Evolutionary conservation across 805 yeast species (phyloP), one percentile per base, ranked within the genome.

Genomic region (Candida manassasensis): DNA sequence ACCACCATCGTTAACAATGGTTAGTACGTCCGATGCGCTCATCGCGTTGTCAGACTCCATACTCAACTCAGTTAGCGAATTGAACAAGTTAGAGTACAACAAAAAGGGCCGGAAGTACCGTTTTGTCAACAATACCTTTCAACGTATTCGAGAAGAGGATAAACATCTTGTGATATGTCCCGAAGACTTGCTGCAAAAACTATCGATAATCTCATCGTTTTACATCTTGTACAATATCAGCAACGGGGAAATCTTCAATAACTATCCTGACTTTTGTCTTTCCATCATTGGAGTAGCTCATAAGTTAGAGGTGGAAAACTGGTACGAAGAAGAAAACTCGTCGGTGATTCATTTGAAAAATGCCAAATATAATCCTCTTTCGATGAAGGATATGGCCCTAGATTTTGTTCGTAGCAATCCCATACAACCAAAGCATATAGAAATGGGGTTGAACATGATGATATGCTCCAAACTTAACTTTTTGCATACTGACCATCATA

Each of bases 401-500:
- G 56, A 50, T 2, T 71, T 54, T 38, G 50, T 55, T 12, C 30
- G 47, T 3, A 35, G 40, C 2, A 19, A 42, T 27, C 40, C 46
- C 12, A 60, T 67, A 4, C 42, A 50, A 1, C 52, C 52, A 1
- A 37, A 49, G 4, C 75, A 73, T 43, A 55, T 73, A 26, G 43
- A 46, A 18, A 53, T 55, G 46, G 79, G 79, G 3, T 51, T 65
- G 29, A 56, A 60, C 42, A 49, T 75, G 12, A 38, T 74, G 39
- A 54, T 67, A 19, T 68, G 74, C 13, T 53, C 76, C 12, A 73
- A 71, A 42, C 59, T 74, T 40, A 71, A 73, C 46, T 75, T 73
- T 43, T 58, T 73, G 37, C 79, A 74, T 40, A 71, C 79, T 1
- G 79, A 75, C 47, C 81, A 75, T 45, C 75, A 69, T 48, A 66